Conservation (phyloP, 2,329 filamentous ascomycete species). For the Hypomyces rosellus region DNA sequence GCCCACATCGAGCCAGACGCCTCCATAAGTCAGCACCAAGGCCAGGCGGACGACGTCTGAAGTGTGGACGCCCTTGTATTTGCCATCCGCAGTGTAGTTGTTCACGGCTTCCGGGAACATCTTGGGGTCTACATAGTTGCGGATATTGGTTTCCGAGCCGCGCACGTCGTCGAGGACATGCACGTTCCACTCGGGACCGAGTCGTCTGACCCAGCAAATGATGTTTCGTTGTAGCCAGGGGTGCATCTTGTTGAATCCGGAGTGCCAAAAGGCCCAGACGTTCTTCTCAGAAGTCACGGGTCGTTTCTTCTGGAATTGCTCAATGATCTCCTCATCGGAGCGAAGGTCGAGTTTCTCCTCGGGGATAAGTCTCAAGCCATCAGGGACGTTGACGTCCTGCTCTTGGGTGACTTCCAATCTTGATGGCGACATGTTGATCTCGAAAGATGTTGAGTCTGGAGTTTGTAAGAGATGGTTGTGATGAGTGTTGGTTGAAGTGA, state of each 20-base stretch:
- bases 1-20: slow-evolving; percentile 38
- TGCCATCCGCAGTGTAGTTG: slow-evolving; percentile 37
- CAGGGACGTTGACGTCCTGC: not conserved
- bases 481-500: too few species aligned
- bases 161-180: slow-evolving; percentile 33
- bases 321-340: slow-evolving; percentile 25
- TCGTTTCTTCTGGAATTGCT: slow-evolving; percentile 21
- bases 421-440: not conserved
- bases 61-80: slow-evolving; percentile 35
- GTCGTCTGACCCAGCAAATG: slow-evolving; percentile 31
- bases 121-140: slow-evolving; percentile 28
- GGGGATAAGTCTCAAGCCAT: slow-evolving; percentile 4
- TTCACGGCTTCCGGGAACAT: slow-evolving; percentile 36
- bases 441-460: too few species aligned
- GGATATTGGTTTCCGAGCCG: slow-evolving; percentile 29
- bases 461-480: too few species aligned
- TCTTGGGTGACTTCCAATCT: not conserved
- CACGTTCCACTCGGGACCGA: slow-evolving; percentile 31
- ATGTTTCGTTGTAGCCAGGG: slow-evolving; percentile 31
- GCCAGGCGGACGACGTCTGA: slow-evolving; percentile 42
- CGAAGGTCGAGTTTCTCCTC: slow-evolving; percentile 19
- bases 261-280: slow-evolving; percentile 38
- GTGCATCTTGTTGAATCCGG: slow-evolving; percentile 26
- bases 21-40: slow-evolving; percentile 34
- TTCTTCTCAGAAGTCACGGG: slow-evolving; percentile 33